Evolutionary conservation across 225 moss, liverwort and hornwort species (phyloP), one percentile per base, ranked within the genome.

Genomic region (Pleurozium schreberi): DNA sequence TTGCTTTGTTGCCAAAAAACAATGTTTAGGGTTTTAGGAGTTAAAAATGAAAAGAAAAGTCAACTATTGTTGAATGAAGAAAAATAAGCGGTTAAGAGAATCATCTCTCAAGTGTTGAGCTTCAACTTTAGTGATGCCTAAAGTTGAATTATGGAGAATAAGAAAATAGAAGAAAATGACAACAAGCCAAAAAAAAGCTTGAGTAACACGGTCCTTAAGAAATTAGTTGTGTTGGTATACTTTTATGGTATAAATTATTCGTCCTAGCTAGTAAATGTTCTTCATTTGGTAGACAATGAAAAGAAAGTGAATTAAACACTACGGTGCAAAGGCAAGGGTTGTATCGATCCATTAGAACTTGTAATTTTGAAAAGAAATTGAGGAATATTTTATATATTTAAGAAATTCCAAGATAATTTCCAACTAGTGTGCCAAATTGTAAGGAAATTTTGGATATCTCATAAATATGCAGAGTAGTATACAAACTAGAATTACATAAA

Each of bases 231-330:
- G 9, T 8, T 3, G 2, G 1, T 26, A 15, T 26, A 1, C 5
- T 70, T 43, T 27, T 71, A 43, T 1, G 0, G 3, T 9, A 71
- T 10, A 27, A 15, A 27, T 0, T 1, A 0, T 27, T 43, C 1
- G 0, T 26, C 8, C 0, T 42, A 1, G 14, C 0, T 0, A 1
- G 0, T 1, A 27, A 40, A 71, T 28, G 28, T 9, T 43, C 9
- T 43, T 71, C 43, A 16, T 16, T 27, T 71, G 9, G 43, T 71
- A 43, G 10, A 10, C 5, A 28, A 27, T 71, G 5, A 71, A 2
- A 71, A 43, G 17, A 28, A 27, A 38, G 28, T 28, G 28, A 45
- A 6, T 17, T 73, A 3, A 45, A 73, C 17, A 27, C 28, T 73
- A 73, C 17, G 10, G 28, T 73, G 3, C 6, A 45, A 73, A 9